These are phyloP conservation scores for Teratosphaeria viscida DNA, from an alignment of 2,329 filamentous ascomycete genomes.

Conservation along the genomic window DNA sequence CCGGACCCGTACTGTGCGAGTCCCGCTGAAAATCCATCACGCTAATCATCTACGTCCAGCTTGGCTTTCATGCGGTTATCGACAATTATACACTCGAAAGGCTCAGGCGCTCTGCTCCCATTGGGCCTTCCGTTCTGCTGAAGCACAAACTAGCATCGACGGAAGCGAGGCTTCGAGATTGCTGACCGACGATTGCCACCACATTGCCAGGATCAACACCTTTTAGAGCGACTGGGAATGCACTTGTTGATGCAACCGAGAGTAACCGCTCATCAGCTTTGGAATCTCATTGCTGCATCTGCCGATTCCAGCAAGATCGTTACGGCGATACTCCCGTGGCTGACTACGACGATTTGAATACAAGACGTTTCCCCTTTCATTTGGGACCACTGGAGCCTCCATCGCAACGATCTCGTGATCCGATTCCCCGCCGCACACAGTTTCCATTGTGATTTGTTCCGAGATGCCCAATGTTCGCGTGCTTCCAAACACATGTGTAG, in stretches of 20 bases:
- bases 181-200: neutral
- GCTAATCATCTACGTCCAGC: neutral
- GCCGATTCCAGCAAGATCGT: neutral
- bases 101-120: neutral
- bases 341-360: neutral
- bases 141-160: neutral
- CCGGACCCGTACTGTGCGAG: neutral
- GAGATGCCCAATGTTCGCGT: neutral
- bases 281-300: neutral
- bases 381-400: neutral
- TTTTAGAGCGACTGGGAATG: neutral
- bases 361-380: neutral
- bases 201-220: neutral
- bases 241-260: neutral
- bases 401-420: neutral
- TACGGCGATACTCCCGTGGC: neutral
- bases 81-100: neutral
- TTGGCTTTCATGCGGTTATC: neutral
- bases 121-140: neutral
- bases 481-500: neutral
- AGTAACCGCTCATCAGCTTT: neutral
- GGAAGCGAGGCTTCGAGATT: neutral
- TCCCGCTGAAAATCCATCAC: no score
- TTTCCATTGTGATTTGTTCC: neutral
- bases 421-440: neutral